Evolutionary conservation across 163 green algal species (phyloP), one percentile per base, ranked within the genome.

Genomic region (Coccomyxa subellipsoidea): DNA sequence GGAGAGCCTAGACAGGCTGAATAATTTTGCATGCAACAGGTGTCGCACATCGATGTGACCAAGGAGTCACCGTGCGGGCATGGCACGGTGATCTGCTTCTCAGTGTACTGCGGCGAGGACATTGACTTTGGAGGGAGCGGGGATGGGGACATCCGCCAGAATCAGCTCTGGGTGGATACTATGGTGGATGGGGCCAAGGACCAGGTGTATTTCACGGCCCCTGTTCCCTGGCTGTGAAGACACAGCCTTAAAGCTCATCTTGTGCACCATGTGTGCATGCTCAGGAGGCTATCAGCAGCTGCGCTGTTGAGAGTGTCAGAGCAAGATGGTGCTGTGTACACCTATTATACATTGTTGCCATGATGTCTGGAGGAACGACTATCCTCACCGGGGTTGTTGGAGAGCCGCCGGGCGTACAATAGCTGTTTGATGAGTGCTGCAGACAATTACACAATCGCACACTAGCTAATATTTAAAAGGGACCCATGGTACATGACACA

Each of bases 61-160:
- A 88, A 89, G 34, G 82, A 99, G 85, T 96, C 89, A 0, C 93
- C 96, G 2, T 98, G 82, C 78, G 94, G 94, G 18, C 95, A 98
- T 81, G 96, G 96, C 72, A 78, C 76, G 0, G 91, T 99, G 35
- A 98, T 91, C 70, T 98, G 95, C 89, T 96, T 98, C 71, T 96
- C 93, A 4, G 84, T 98, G 29, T 98, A 97, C 77, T 89, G 88
- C 66, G 96, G 96, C 6, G 85, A 88, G 0, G 88, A 92, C 66
- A 79, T 94, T 1, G 76, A 98, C 88, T 96, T 96, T 83, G 81
- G 82, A 4, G 76, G 71, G 29, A 70, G 71, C 76, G 23, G 27
- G 39, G 72, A 36, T 25, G 72, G 38, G 34, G 84, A 38, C 80
- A 47, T 75, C 40, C 23, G 10, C 29, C 81, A 89, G 80, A 85